Evolutionary conservation across 2,329 filamentous ascomycete genomes (phyloP), one percentile per base, ranked within the genome.

Genomic region (Ceratocystis cubensis): DNA sequence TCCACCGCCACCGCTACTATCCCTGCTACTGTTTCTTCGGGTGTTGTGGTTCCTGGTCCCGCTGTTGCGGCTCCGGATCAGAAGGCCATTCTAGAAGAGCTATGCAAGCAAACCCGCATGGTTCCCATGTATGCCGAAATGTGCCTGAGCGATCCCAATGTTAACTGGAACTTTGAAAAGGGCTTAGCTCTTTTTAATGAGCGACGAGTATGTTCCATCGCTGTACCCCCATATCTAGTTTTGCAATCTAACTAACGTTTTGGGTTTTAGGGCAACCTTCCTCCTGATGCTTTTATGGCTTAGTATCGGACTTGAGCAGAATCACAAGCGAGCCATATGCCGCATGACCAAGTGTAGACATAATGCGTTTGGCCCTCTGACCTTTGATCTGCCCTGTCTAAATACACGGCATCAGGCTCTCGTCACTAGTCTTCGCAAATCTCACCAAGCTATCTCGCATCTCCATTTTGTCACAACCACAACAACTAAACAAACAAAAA

Each of bases 61-160:
- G 25, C 72, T 66, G 61, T 71, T 13, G 76, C 78, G 48, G 76
- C 78, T n/a, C 77, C 80, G 45, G 77, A 82, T 57, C 83, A 88
- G 70, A 83, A 88, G 71, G 83, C 87, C 69, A 84, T 91, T 77
- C 79, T 96, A 73, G 78, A 85, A 22, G 86, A 94, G 73, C 81
- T 96, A 64, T 87, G 85, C 70, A 85, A 84, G 70, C 85, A 85
- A 72, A 96, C 92, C 1, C 84, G 86, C 67, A 91, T 99, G 85
- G 94, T 84, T 7, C 76, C 86, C 8, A 80, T 88, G 67, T 96
- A 88, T 74, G 88, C 91, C 1, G 83, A 87, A 70, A 83, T 95
- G 79, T 96, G 93, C 71, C 80, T 97, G 17, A 81, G 84, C 2
- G 85, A 91, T 68, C 28, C 61, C 5, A 66, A 28, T 28, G 89